phyloP scores from a whole-genome alignment of 1,284 basidiomycete species.

The Ceratobasidium sp. region DNA sequence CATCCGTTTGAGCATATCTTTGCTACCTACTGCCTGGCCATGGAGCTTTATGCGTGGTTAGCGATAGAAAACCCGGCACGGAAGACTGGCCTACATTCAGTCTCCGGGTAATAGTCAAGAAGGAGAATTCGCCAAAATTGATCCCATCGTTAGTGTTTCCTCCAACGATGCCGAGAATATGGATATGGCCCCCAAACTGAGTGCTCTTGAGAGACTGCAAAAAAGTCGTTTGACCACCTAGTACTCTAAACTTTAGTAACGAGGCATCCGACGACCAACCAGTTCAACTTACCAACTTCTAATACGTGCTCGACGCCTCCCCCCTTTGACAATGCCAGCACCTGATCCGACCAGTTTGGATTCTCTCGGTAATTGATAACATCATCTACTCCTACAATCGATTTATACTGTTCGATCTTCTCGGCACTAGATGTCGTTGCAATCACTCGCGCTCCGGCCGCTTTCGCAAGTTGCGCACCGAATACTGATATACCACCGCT shows the following conservation, averaged over 20 bases:
- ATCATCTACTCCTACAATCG: conserved; percentile 60
- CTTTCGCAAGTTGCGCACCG: conserved; percentile 62
- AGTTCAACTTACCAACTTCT: conserved; percentile 23
- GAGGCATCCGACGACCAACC: no score
- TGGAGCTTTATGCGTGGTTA: not conserved
- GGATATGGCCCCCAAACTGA: not conserved
- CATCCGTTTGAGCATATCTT: not conserved
- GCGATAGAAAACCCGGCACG: not conserved
- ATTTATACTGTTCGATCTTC: conserved; percentile 59
- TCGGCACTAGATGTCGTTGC: conserved; percentile 67
- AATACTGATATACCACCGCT: conserved; percentile 67
- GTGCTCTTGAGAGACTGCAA: not conserved
- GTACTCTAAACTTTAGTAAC: no score
- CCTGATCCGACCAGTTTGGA: conserved; percentile 64
- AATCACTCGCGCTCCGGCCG: conserved; percentile 65
- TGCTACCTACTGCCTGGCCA: not conserved
- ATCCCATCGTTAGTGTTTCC: not conserved
- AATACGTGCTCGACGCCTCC: conserved; percentile 5
- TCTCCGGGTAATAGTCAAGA: not conserved
- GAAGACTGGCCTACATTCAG: not conserved
- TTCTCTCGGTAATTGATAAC: conserved; percentile 65
- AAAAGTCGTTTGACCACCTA: conserved; percentile 3
- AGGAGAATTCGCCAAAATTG: not conserved
- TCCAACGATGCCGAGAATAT: conserved; percentile 9
- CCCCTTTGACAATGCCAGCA: conserved; percentile 51